phyloP scores from a whole-genome alignment of 2,329 filamentous ascomycete species.

The Diaporthe vaccinii region DNA sequence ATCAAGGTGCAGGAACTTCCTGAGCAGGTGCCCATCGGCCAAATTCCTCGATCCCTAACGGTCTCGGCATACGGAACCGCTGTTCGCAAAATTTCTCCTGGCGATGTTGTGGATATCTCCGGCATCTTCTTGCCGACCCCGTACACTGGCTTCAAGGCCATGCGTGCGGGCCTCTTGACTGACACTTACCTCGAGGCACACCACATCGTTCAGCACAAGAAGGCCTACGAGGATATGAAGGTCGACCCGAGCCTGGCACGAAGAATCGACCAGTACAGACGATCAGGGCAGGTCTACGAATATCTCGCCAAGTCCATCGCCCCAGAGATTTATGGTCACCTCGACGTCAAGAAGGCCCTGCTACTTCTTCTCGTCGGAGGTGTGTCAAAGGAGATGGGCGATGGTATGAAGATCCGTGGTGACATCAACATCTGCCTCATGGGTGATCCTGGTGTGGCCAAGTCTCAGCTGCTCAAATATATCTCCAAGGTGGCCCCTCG shows the following conservation, averaged over 20 bases:
- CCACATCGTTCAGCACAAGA: slow-evolving; percentile 95
- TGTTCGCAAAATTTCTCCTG: slow-evolving; percentile 89
- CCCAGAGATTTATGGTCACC: slow-evolving; percentile 95
- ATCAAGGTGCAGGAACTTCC: slow-evolving; percentile 99
- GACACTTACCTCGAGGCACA: slow-evolving; percentile 98
- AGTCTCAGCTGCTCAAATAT: slow-evolving; percentile 98
- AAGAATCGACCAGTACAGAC: slow-evolving; percentile 87
- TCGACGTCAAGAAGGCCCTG: slow-evolving; percentile 98
- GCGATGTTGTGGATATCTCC: slow-evolving; percentile 92
- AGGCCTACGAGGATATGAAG: slow-evolving; percentile 93
- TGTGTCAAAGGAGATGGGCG: slow-evolving; percentile 95
- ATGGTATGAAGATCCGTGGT: slow-evolving; percentile 98
- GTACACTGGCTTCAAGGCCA: slow-evolving; percentile 99
- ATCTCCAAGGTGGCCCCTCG: slow-evolving; percentile 98
- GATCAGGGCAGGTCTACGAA: slow-evolving; percentile 94
- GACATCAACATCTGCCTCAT: slow-evolving; percentile 99
- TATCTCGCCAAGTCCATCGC: slow-evolving; percentile 96
- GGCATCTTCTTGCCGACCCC: slow-evolving; percentile 97
- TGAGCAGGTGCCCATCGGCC: slow-evolving; percentile 98
- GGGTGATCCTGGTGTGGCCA: slow-evolving; percentile 99
- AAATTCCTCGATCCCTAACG: slow-evolving; percentile 93
- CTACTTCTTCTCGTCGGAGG: slow-evolving; percentile 96
- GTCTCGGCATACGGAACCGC: slow-evolving; percentile 90
- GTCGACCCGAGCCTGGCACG: slow-evolving; percentile 84
- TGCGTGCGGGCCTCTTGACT: slow-evolving; percentile 94